Evolutionary conservation across 148 eudicot genomes (phyloP), one percentile per base, ranked within the genome.

Genomic region (Rhododendron griersonianum): DNA sequence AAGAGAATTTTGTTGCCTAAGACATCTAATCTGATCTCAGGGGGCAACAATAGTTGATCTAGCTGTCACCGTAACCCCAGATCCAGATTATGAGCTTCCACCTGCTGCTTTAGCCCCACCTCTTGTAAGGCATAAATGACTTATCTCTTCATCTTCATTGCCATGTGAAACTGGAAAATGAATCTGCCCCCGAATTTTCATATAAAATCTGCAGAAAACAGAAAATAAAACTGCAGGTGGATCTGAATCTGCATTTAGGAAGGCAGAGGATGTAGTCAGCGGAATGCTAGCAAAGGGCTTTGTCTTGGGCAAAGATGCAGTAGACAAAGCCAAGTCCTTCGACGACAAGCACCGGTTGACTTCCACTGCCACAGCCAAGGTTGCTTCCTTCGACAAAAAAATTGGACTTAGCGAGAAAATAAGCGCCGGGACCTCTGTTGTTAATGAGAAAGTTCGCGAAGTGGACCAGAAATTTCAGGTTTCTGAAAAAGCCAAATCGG

Each of bases 281-380:
- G 90, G 93, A 91, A 93, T 94, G 99, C 93, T 97, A 81, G 99
- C 99, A 47, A 94, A 91, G 90, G 99, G 99, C 63, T 97, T 92
- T 82, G 90, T 97, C 84, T 87, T 97, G 80, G 99, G 99, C 79
- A 97, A 97, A 91, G 99, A 95, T 76, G 98, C 99, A 9, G 92
- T 97, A 15, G 89, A 89, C 90, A 93, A 93, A 90, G 99, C 98
- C 55, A 97, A 95, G 88, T n/a, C 95, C 63, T 92, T 97, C n/a
- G 99, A 97, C 9, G 95, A 97, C 51, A 94, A 93, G 88, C 99
- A 94, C 88, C 92, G 91, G 87, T 84, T 97, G 80, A 95, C 95
- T 73, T 93, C 98, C 78, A 93, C 98, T 4, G 99, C 99, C 81
- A 90, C 96, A 18, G 92, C 92, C 28, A 95, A 93, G 90, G 94